A percentile compares a stretch with the other conserved stretches of the same genome.
Evolutionary conservation across 2,329 filamentous ascomycete genomes (phyloP).

Genomic region (Coniochaeta ligniaria): DNA sequence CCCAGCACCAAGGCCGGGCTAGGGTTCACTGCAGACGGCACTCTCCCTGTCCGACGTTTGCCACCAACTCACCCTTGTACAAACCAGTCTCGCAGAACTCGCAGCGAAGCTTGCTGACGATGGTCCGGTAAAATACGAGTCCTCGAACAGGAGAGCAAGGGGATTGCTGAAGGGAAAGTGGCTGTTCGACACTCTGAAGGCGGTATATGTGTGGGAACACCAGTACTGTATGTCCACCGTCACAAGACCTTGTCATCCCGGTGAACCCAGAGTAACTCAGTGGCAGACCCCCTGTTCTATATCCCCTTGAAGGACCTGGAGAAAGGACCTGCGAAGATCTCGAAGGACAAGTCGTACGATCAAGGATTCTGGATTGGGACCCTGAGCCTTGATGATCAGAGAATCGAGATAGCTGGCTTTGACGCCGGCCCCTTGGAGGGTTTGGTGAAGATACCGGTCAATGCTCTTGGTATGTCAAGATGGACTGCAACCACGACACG

Average conservation of each 20-base stretch:
- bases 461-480: constrained; percentile 4
- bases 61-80: neutral
- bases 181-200: constrained; percentile 24
- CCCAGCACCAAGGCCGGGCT: too few relatives aligned
- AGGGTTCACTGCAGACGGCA: too few relatives aligned
- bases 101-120: constrained; percentile 8
- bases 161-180: constrained; percentile 19
- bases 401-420: constrained; percentile 14
- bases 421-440: constrained; percentile 8
- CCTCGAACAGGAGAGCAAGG: constrained; percentile 22
- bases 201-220: constrained; percentile 28
- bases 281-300: constrained; percentile 22
- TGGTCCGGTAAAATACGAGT: constrained; percentile 22
- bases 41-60: too few relatives aligned
- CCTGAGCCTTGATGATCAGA: constrained; percentile 8
- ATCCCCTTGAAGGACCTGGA: constrained; percentile 17
- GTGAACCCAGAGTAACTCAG: neutral
- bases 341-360: neutral
- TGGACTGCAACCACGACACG: too few relatives aligned
- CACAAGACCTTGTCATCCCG: neutral
- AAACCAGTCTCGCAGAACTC: neutral
- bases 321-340: constrained; percentile 5
- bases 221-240: constrained; percentile 15
- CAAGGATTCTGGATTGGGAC: constrained; percentile 12
- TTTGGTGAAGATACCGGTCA: constrained; percentile 12